A percentile compares a stretch with the other conserved stretches of the same genome.
Conservation (phyloP, 1,284 basidiomycete genomes). For the Stygiomarasmius scandens region DNA sequence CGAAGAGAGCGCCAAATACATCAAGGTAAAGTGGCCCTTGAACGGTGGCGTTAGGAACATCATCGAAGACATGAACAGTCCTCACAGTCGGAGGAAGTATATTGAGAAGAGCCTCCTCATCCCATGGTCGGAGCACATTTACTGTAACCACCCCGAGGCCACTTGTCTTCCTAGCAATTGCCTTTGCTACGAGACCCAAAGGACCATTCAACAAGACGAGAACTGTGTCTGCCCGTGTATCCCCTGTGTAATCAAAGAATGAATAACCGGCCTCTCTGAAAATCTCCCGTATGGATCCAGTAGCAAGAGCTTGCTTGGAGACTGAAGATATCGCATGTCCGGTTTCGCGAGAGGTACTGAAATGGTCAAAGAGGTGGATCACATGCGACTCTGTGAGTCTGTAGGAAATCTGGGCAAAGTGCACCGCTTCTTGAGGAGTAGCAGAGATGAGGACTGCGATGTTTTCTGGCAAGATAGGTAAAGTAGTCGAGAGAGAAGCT, state of each 20-base stretch:
- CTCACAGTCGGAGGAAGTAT: slow-evolving; percentile 60
- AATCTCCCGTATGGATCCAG: slow-evolving; percentile 45
- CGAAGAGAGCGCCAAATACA: slow-evolving; percentile 65
- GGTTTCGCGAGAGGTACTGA: slow-evolving; percentile 69
- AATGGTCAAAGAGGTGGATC: slow-evolving; percentile 80
- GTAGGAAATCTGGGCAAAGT: slow-evolving; percentile 73
- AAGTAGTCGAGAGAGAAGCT: slow-evolving; percentile 62
- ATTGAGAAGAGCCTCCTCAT: slow-evolving; percentile 57
- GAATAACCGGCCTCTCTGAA: slow-evolving; percentile 58
- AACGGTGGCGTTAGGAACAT: slow-evolving; percentile 63
- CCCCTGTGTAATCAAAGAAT: slow-evolving; percentile 72
- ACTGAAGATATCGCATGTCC: slow-evolving; percentile 50
- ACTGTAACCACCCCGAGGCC: slow-evolving; percentile 70
- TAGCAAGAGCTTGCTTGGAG: slow-evolving; percentile 30
- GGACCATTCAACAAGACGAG: slow-evolving; percentile 73
- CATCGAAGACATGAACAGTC: slow-evolving; percentile 72
- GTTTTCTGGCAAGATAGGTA: slow-evolving; percentile 66
- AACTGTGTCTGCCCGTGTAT: slow-evolving; percentile 56
- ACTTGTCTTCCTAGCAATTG: slow-evolving; percentile 43
- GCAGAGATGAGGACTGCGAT: slow-evolving; percentile 83
- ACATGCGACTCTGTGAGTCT: slow-evolving; percentile 63
- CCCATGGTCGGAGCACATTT: slow-evolving; percentile 79
- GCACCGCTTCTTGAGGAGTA: slow-evolving; percentile 76
- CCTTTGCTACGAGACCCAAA: slow-evolving; percentile 59
- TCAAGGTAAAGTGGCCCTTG: slow-evolving; percentile 75